Base-by-base conservation (phyloP, 352 stramenopile species). In the Globisporangium barbulae region DNA sequence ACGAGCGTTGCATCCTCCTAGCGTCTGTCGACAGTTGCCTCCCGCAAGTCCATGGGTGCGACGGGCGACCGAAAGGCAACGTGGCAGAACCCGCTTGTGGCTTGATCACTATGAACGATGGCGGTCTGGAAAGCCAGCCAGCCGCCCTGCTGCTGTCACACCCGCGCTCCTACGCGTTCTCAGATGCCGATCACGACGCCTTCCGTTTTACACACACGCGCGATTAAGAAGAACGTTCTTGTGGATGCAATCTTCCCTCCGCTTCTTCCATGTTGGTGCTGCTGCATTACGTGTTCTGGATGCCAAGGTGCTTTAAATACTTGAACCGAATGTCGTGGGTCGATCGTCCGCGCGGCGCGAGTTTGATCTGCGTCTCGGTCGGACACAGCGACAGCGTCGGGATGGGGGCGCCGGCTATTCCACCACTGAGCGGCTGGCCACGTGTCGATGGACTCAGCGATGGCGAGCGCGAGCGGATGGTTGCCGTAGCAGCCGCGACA, bases 291-390 rank as follows among this genome's bases (percentile, higher is more conserved):
- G 52, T 45, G 52, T 81, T 91, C 65, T 91, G 75, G 45, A 95
- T 95, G 48, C 86, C 86, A 33, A 95, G 73, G 61, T 95, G 86
- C 68, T 93, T 93, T 31, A 95, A 70, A 61, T 95, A 95, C 70
- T 95, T 93, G 71, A 95, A 93, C 21, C 86, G 84, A 56, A 95
- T 81, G 54, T 91, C 84, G 41, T 90, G 79, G 10, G 81, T 76
- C 39, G 83, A 90, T 10, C 83, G 81, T 6, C 82, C 76, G 56
- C 86, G 82, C 21, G 86, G 81, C n/a, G 83, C 74, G 47, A 95
- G 70, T 63, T 89, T 74, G 53, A 93, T 84, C 67, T 91, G 75
- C 64, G 81, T 89, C 61, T 87, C 61, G n/a, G 62, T 65, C 12
- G 73, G 73, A 53, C 71, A 78, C 35, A 83, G 71, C 33, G 75